These are phyloP conservation scores for Zasmidium citrigriseum DNA, from an alignment of 2,329 filamentous ascomycete species.

Conservation along the genomic window DNA sequence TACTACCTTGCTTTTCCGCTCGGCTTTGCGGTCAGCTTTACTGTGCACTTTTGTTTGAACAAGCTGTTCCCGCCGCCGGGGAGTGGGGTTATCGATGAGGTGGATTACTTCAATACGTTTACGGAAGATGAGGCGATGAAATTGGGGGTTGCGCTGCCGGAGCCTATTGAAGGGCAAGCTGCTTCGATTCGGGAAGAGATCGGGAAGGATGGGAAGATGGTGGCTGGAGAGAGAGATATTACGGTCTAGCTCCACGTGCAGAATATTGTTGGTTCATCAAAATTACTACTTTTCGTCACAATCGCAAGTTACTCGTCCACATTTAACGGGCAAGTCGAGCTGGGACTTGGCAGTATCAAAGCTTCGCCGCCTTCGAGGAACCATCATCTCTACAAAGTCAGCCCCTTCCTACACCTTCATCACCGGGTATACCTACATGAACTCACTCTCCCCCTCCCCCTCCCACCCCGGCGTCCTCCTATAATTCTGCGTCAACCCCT, in stretches of 20 bases:
- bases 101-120: constrained; percentile 39
- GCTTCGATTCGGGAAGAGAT: constrained; percentile 1
- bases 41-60: constrained; percentile 36
- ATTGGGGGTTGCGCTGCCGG: constrained; percentile 21
- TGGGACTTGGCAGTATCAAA: no score
- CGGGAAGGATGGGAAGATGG: constrained; percentile 5
- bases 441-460: neutral
- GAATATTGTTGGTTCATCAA: no score
- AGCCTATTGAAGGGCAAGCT: constrained; percentile 16
- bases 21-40: constrained; percentile 43
- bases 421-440: neutral
- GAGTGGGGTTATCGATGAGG: constrained; percentile 34
- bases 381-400: no score
- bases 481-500: constrained; percentile 25
- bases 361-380: no score
- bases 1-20: constrained; percentile 47
- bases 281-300: no score
- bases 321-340: no score
- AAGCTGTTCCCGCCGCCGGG: constrained; percentile 35
- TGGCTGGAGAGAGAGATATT: constrained; percentile 1
- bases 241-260: no score
- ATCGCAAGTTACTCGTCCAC: neutral
- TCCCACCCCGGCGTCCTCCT: constrained; percentile 22
- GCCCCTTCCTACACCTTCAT: neutral
- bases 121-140: constrained; percentile 27